Evolutionary conservation across 2,329 filamentous ascomycete genomes (phyloP).

Genomic region (Drechmeria coniospora): DNA sequence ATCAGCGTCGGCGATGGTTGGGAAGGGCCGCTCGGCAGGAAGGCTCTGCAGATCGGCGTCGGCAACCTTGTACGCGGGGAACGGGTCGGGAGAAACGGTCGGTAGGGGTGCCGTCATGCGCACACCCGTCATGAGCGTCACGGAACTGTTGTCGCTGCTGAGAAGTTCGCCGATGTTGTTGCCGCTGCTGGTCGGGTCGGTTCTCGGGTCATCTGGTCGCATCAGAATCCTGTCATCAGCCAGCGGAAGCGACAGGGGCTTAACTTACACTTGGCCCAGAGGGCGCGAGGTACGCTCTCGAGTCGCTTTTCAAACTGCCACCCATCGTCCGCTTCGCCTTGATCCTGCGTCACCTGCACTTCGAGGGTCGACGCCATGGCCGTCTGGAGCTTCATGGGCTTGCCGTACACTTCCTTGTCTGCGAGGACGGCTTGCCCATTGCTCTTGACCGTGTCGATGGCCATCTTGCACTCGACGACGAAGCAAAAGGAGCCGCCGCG

Average conservation of each 20-base stretch:
- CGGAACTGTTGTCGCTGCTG: neutral
- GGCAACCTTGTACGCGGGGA: slow-evolving; percentile 1
- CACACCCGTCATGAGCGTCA: slow-evolving; percentile 3
- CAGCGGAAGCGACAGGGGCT: neutral
- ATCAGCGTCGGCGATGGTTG: no score
- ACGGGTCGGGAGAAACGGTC: slow-evolving; percentile 1
- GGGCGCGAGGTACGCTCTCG: slow-evolving; percentile 1
- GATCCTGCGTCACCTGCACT: slow-evolving; percentile 1
- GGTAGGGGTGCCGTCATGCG: slow-evolving; percentile 1
- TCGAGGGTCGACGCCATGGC: slow-evolving; percentile 1
- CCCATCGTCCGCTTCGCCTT: neutral
- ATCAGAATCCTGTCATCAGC: neutral
- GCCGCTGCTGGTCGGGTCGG: slow-evolving; percentile 1
- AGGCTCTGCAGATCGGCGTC: slow-evolving; percentile 1
- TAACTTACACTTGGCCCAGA: slow-evolving; percentile 4
- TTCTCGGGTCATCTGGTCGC: neutral
- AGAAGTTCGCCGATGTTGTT: slow-evolving; percentile 4
- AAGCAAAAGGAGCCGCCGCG: slow-evolving; percentile 2
- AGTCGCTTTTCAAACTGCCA: slow-evolving; percentile 1
- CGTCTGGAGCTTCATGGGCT: no score
- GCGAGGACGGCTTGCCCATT: no score
- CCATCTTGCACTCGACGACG: slow-evolving; percentile 3
- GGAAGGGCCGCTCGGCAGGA: no score
- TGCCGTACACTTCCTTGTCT: no score
- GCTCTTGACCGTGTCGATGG: slow-evolving; percentile 1